Percentiles rank a stretch among this genome's conserved stretches.
These are phyloP conservation scores for Komagataea norvegica DNA, from an alignment of 1,139 yeast species.

Conservation along the genomic window DNA sequence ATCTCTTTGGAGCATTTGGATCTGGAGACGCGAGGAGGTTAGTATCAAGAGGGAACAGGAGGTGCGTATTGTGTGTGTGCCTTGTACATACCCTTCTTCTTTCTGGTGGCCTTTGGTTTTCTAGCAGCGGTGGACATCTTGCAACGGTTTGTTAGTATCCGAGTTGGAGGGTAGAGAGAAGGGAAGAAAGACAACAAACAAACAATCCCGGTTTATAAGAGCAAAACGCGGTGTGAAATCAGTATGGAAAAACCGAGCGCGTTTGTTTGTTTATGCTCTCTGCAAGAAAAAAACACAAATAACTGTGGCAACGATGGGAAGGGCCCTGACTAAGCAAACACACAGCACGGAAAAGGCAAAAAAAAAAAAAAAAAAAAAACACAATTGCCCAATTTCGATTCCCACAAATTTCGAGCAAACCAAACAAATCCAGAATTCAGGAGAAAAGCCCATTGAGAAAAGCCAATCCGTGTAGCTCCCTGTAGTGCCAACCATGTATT, in stretches of 20 bases:
- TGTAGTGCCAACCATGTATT: too few species aligned
- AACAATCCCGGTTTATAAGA: not conserved
- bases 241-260: conserved; percentile 1
- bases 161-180: not conserved
- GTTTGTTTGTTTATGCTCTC: not conserved
- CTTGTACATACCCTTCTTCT: conserved; percentile 30
- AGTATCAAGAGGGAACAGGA: conserved; percentile 5
- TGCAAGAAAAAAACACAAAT: not conserved
- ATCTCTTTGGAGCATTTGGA: conserved; percentile 99
- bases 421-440: not conserved
- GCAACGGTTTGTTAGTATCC: conserved; percentile 1
- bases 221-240: too few species aligned
- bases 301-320: not conserved
- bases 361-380: too few species aligned
- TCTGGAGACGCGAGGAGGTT: conserved; percentile 37
- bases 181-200: not conserved
- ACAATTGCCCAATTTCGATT: not conserved
- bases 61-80: too few species aligned
- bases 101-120: conserved; percentile 31
- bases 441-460: not conserved
- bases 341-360: not conserved
- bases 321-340: too few species aligned
- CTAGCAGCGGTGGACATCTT: conserved; percentile 36
- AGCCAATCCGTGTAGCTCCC: too few species aligned
- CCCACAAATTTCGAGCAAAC: not conserved